These are phyloP conservation scores for Aspergillus sp. DNA, from an alignment of 2,329 filamentous ascomycete genomes.

Conservation along the genomic window DNA sequence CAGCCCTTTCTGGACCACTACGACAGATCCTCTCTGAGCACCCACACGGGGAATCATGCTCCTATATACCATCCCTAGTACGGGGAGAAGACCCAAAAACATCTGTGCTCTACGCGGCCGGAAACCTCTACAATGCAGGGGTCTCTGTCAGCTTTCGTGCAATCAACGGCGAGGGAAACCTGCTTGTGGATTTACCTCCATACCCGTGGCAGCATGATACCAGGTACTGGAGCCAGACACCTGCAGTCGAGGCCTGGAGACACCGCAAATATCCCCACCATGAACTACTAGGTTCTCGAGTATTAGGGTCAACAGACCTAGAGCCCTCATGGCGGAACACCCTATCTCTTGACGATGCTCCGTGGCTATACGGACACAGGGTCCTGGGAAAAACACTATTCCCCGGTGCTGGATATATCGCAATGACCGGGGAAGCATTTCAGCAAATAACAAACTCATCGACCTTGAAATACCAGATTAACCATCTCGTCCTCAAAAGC, in stretches of 20 bases:
- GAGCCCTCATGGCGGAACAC: slow-evolving; percentile 36
- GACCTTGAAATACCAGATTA: background rate
- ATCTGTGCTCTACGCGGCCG: slow-evolving; percentile 16
- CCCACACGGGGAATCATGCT: background rate
- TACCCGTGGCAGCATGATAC: slow-evolving; percentile 25
- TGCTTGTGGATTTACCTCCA: slow-evolving; percentile 21
- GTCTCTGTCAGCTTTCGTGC: background rate
- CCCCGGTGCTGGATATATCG: slow-evolving; percentile 33
- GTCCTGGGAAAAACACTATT: slow-evolving; percentile 31
- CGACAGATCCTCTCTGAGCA: slow-evolving; percentile 15
- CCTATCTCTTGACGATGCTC: slow-evolving; percentile 28
- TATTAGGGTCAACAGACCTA: slow-evolving; percentile 24
- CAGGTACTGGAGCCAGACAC: slow-evolving; percentile 23
- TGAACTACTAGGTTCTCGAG: slow-evolving; percentile 27
- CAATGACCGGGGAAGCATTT: slow-evolving; percentile 10
- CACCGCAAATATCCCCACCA: slow-evolving; percentile 16
- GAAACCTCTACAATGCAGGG: slow-evolving; percentile 12
- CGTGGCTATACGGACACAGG: slow-evolving; percentile 38
- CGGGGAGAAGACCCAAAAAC: background rate
- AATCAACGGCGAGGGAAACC: slow-evolving; percentile 1
- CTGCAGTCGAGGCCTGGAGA: slow-evolving; percentile 18
- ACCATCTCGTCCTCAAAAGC: background rate
- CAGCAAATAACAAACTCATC: background rate
- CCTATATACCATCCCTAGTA: background rate
- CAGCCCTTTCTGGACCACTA: slow-evolving; percentile 33